Percentiles rank a stretch among this genome's conserved stretches.
These are phyloP conservation scores for Pseudofabraea citricarpa DNA, from an alignment of 2,329 filamentous ascomycete genomes.

Conservation along the genomic window DNA sequence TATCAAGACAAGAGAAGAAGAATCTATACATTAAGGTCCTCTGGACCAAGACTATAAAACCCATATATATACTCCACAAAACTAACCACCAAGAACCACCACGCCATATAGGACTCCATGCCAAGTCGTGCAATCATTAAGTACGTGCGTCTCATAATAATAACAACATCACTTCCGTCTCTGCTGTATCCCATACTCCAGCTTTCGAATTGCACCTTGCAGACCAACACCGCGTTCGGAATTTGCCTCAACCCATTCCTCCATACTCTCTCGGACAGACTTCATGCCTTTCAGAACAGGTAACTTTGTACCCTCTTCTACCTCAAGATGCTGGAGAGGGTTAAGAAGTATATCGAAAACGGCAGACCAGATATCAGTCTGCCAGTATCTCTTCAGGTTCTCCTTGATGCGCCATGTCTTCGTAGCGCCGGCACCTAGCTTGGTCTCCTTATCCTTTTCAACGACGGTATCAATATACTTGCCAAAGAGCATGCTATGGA, in stretches of 20 bases:
- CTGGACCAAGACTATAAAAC: too few relatives aligned
- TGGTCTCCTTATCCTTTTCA: slow-evolving; percentile 39
- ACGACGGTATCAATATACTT: slow-evolving; percentile 84
- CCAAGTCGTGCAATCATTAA: slow-evolving; percentile 1
- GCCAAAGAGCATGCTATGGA: slow-evolving; percentile 88
- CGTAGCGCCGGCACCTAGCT: slow-evolving; percentile 46
- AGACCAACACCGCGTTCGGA: slow-evolving; percentile 76
- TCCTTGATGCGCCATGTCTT: slow-evolving; percentile 79
- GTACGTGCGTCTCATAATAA: background rate
- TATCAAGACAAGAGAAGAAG: too few relatives aligned
- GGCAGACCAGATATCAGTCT: slow-evolving; percentile 81
- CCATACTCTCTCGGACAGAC: slow-evolving; percentile 71
- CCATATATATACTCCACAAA: too few relatives aligned
- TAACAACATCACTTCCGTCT: slow-evolving; percentile 16
- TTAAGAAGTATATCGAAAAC: slow-evolving; percentile 86
- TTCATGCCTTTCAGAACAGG: slow-evolving; percentile 70
- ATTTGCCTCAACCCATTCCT: slow-evolving; percentile 73
- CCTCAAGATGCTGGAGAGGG: slow-evolving; percentile 60
- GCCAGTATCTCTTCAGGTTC: slow-evolving; percentile 91
- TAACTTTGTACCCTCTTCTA: slow-evolving; percentile 62
- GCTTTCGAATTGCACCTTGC: slow-evolving; percentile 61
- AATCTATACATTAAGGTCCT: too few relatives aligned
- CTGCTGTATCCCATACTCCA: slow-evolving; percentile 36
- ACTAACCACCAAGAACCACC: background rate
- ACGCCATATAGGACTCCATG: background rate